Percentiles rank a stretch among this genome's conserved stretches.
These are phyloP conservation scores for Saccharomyces hybrid DNA, from an alignment of 1,139 yeast species.

Conservation along the genomic window DNA sequence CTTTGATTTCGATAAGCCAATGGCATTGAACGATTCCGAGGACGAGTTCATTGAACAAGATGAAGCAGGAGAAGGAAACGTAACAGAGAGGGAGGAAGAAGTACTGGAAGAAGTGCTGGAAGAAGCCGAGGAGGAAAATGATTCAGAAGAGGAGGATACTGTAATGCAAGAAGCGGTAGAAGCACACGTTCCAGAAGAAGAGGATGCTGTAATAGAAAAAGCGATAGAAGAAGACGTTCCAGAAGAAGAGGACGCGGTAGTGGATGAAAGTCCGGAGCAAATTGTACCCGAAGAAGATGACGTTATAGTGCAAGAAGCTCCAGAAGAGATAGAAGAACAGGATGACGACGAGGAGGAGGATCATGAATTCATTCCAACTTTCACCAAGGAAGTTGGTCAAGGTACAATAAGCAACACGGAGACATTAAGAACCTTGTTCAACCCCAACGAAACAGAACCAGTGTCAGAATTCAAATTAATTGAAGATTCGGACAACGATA, in stretches of 20 bases:
- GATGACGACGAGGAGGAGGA: conserved; percentile 30
- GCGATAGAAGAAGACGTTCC: conserved; percentile 10
- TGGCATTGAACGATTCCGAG: conserved; percentile 42
- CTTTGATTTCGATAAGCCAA: conserved; percentile 57
- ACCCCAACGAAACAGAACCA: conserved; percentile 31
- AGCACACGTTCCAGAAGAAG: conserved; percentile 6
- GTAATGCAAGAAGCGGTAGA: conserved; percentile 19
- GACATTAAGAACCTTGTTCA: conserved; percentile 56
- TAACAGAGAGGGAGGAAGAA: conserved; percentile 5
- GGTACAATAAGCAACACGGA: conserved; percentile 44
- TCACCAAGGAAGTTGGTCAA: conserved; percentile 21
- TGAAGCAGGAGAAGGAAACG: conserved; percentile 14
- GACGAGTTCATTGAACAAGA: conserved; percentile 12
- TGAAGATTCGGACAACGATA: conserved; percentile 34
- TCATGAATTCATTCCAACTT: conserved; percentile 48
- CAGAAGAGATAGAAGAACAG: conserved; percentile 14
- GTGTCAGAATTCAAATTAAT: conserved; percentile 28
- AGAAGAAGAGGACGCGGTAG: conserved; percentile 11
- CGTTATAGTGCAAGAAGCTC: conserved; percentile 4
- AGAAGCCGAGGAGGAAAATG: background rate
- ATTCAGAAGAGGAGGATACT: background rate
- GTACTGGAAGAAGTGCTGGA: conserved; percentile 3
- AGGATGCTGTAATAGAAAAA: conserved; percentile 16
- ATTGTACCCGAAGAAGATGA: conserved; percentile 4
- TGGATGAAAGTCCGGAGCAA: conserved; percentile 10